A percentile compares a stretch with the other conserved stretches of the same genome.
These are phyloP conservation scores for Lichtheimia corymbifera DNA, from an alignment of 371 early-diverging fungal species.

Conservation along the genomic window DNA sequence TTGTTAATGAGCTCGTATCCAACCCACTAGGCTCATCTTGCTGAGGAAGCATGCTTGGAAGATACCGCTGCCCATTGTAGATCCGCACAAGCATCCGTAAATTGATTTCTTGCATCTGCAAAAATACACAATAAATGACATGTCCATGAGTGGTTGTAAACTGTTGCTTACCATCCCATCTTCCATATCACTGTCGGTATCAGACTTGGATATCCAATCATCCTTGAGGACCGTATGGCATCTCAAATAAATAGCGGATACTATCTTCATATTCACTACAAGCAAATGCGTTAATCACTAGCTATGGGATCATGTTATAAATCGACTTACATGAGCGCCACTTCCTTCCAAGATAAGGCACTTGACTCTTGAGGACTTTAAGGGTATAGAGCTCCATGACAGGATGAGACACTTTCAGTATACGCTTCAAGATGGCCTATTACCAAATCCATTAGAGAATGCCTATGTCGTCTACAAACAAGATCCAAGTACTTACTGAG, in stretches of 20 bases:
- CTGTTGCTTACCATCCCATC: constrained; percentile 61
- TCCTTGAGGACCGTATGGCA: constrained; percentile 69
- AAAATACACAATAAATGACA: background rate
- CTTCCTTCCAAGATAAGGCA: constrained; percentile 78
- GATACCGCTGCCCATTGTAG: constrained; percentile 67
- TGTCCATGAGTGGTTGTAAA: background rate
- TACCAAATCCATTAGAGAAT: background rate
- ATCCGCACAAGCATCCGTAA: constrained; percentile 61
- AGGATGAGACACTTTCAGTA: constrained; percentile 71
- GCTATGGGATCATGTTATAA: background rate
- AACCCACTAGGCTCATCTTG: constrained; percentile 27
- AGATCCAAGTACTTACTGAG: constrained; percentile 45
- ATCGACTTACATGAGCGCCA: constrained; percentile 71
- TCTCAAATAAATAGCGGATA: constrained; percentile 76
- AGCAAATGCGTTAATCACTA: background rate
- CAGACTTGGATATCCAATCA: constrained; percentile 73
- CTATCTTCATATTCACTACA: constrained; percentile 75
- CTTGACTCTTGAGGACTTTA: constrained; percentile 79
- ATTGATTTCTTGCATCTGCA: constrained; percentile 63
- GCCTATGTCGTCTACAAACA: background rate
- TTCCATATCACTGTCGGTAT: constrained; percentile 69
- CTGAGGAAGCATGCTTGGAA: constrained; percentile 41
- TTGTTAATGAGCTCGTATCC: constrained; percentile 19
- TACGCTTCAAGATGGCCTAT: constrained; percentile 71
- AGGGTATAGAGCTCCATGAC: constrained; percentile 71